phyloP scores from a whole-genome alignment of 2,329 filamentous ascomycete species.

The Talaromyces verruculosus region DNA sequence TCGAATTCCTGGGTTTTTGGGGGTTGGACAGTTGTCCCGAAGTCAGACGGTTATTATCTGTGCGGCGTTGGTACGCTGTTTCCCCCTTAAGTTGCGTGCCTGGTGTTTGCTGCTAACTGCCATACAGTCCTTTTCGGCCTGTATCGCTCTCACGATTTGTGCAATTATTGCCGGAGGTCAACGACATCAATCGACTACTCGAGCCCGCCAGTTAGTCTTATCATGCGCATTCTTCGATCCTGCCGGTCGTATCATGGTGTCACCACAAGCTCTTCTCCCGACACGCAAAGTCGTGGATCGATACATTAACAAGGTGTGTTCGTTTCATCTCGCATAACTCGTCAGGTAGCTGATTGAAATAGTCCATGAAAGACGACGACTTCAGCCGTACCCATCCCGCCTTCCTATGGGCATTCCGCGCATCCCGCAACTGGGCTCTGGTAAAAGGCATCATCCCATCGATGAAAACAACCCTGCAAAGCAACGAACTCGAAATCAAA shows the following conservation, averaged over 20 bases:
- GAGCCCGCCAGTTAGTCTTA: conserved; percentile 61
- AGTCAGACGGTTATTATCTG: conserved; percentile 72
- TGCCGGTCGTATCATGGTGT: conserved; percentile 48
- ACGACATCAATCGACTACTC: conserved; percentile 56
- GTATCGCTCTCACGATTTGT: conserved; percentile 58
- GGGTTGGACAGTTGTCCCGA: conserved; percentile 51
- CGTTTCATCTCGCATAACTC: not conserved
- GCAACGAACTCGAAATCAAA: conserved; percentile 48
- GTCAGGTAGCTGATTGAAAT: conserved; percentile 28
- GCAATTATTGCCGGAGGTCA: conserved; percentile 56
- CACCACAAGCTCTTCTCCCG: conserved; percentile 45
- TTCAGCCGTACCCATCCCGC: conserved; percentile 75
- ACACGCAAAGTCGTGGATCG: conserved; percentile 72
- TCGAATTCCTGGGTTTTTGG: conserved; percentile 49
- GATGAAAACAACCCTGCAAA: conserved; percentile 70
- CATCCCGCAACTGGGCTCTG: conserved; percentile 72
- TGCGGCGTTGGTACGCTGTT: conserved; percentile 61
- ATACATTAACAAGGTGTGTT: conserved; percentile 63
- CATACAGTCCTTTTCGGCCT: conserved; percentile 60
- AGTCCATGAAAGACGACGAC: conserved; percentile 65
- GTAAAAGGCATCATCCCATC: conserved; percentile 66
- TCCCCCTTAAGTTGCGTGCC: not conserved
- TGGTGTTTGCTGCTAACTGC: conserved; percentile 9
- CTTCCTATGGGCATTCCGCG: conserved; percentile 84
- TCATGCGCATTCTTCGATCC: conserved; percentile 47